phyloP scores from a whole-genome alignment of 2,329 filamentous ascomycete genomes.

The Orbilia ellipsospora region DNA sequence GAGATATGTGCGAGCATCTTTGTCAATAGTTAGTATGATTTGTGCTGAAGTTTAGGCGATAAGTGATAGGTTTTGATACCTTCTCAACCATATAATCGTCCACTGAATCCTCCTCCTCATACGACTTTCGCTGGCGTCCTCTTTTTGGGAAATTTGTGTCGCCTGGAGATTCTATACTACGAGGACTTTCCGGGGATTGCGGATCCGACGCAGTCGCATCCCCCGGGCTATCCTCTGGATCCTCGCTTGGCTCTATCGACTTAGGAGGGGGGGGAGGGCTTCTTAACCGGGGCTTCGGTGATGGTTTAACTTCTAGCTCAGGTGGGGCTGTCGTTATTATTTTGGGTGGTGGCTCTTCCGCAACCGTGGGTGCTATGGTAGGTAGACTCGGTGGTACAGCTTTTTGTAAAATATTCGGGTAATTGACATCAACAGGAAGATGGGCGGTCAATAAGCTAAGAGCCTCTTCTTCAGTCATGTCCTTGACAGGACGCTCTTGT shows the following conservation, averaged over 20 bases:
- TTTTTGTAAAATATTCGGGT: background rate
- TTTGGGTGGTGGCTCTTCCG: background rate
- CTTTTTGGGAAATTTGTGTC: constrained; percentile 6
- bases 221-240: constrained; percentile 28
- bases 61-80: constrained; percentile 31
- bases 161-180: background rate
- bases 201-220: constrained; percentile 10
- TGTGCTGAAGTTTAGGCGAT: background rate
- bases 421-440: constrained; percentile 23
- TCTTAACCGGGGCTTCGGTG: constrained; percentile 37
- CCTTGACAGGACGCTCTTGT: constrained; percentile 9
- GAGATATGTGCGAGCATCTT: constrained; percentile 50
- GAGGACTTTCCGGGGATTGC: constrained; percentile 10
- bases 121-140: constrained; percentile 5
- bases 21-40: constrained; percentile 15
- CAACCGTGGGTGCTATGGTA: background rate
- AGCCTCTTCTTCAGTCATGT: constrained; percentile 49
- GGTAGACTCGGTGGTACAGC: background rate
- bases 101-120: constrained; percentile 43
- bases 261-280: constrained; percentile 43
- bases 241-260: constrained; percentile 25
- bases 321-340: background rate
- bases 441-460: constrained; percentile 36
- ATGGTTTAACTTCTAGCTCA: constrained; percentile 22
- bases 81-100: constrained; percentile 56